Conservation (phyloP, 805 yeast species). For the Jamesozyma hellenica region DNA sequence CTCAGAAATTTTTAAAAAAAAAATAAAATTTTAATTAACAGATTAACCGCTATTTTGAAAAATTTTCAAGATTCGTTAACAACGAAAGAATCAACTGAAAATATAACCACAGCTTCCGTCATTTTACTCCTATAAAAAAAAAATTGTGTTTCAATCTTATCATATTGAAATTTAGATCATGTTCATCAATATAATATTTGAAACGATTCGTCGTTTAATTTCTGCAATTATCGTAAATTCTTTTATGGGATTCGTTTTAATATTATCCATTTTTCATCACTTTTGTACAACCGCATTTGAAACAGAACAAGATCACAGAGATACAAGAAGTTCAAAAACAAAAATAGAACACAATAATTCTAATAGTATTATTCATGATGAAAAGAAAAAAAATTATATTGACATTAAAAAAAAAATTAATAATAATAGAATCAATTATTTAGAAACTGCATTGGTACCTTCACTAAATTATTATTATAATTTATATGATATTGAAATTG, state of each 20-base stretch:
- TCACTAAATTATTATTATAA: slow-evolving; percentile 61
- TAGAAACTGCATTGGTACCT: slow-evolving; percentile 32
- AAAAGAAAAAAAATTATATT: slow-evolving; percentile 1
- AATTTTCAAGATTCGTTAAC: too few relatives aligned
- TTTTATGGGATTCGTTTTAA: slow-evolving; percentile 3
- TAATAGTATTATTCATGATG: slow-evolving; percentile 2
- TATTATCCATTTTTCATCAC: slow-evolving; percentile 3
- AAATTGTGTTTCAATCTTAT: too few relatives aligned
- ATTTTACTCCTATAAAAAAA: too few relatives aligned
- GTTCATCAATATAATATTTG: background rate
- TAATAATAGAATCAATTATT: slow-evolving; percentile 2
- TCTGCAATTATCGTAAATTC: slow-evolving; percentile 1
- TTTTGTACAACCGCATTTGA: slow-evolving; percentile 2
- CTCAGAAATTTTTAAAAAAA: too few relatives aligned
- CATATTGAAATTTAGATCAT: too few relatives aligned
- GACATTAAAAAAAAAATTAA: slow-evolving; percentile 1
- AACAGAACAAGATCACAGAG: slow-evolving; percentile 5
- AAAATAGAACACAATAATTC: background rate
- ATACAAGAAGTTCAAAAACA: slow-evolving; percentile 5
- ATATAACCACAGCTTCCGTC: too few relatives aligned
- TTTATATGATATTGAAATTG: slow-evolving; percentile 49
- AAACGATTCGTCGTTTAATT: background rate
- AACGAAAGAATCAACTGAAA: too few relatives aligned
- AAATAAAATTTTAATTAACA: too few relatives aligned
- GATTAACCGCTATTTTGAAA: too few relatives aligned